These are phyloP conservation scores for Boeremia lycopersici DNA, from an alignment of 2,329 filamentous ascomycete species.

Conservation along the genomic window DNA sequence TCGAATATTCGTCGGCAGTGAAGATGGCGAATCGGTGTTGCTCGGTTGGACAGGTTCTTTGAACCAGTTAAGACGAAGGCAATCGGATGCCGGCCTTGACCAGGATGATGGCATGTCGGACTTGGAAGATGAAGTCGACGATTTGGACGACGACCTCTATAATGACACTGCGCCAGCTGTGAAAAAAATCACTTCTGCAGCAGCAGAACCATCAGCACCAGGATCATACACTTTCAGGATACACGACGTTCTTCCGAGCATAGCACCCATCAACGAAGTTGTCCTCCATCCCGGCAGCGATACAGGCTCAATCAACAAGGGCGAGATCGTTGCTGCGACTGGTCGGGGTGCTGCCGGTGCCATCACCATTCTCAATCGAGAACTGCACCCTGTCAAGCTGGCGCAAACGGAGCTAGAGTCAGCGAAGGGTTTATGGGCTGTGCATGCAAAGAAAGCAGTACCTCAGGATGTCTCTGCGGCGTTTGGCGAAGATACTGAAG, in stretches of 20 bases:
- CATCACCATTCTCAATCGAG: constrained; percentile 76
- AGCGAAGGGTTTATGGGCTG: constrained; percentile 80
- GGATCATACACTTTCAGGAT: constrained; percentile 75
- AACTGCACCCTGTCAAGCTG: constrained; percentile 75
- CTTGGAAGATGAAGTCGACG: constrained; percentile 62
- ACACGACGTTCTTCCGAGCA: constrained; percentile 76
- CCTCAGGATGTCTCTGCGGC: constrained; percentile 61
- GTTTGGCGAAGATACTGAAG: constrained; percentile 51
- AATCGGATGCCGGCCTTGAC: constrained; percentile 66
- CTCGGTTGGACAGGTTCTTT: constrained; percentile 76
- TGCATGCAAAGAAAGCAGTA: constrained; percentile 71
- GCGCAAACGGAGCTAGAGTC: constrained; percentile 74
- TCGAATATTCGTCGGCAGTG: constrained; percentile 82
- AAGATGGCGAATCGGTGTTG: constrained; percentile 79
- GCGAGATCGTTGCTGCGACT: constrained; percentile 62
- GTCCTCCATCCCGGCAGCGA: constrained; percentile 62
- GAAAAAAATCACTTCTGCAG: constrained; percentile 47
- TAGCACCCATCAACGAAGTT: constrained; percentile 79
- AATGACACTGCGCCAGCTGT: constrained; percentile 60
- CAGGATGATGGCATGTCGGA: constrained; percentile 50
- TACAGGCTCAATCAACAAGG: constrained; percentile 33
- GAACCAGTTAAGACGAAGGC: constrained; percentile 63
- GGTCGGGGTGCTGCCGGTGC: constrained; percentile 71
- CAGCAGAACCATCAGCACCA: constrained; percentile 54
- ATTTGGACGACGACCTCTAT: constrained; percentile 67